Evolutionary conservation across 1,139 yeast genomes (phyloP), one percentile per base, ranked within the genome.

Genomic region (Wickerhamomyces sp.): DNA sequence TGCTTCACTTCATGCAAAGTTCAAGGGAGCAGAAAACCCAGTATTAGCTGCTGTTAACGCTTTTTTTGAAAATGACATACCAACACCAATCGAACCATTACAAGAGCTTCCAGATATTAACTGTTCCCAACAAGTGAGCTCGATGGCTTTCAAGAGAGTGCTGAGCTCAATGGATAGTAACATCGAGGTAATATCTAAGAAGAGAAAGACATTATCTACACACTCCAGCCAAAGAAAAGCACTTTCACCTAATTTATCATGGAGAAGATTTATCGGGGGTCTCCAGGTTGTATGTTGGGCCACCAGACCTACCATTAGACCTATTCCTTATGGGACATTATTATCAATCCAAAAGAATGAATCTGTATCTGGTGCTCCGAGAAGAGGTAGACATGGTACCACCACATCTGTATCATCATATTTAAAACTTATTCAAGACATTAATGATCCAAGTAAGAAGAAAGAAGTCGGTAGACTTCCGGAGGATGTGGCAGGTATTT

Each of bases 231-330:
- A 17, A 10, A 25, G 22, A 1, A 42, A 41, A 21, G 20, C 19
- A 9, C 15, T 43, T 1, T 26, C 47, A 0, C 31, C 38, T 9
- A n/a, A 19, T 5, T 21, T 41, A 12, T 17, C 32, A n/a, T 65
- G 69, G 69, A 54, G 62, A 36, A 59, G 70, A 26, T 82, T 70
- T 52, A 67, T 88, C 19, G 97, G 97, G 0, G 71, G 88, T 1
- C 52, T 87, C 21, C 81, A 80, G 45, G 77, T 84, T 0, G 81
- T 78, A 39, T 90, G 88, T 2, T 83, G 90, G 86, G 89, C 95
- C 9, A 87, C 95, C 0, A 65, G 96, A 36, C 87, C 94, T 0
- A 82, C 86, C 0, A 52, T 70, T 31, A 66, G 65, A 33, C 72
- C 81, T 0, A 61, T 81, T 7, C 56, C 68, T 38, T 76, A 73